Evolutionary conservation across 2,329 filamentous ascomycete species (phyloP).

Genomic region (Lecanosticta acicola): DNA sequence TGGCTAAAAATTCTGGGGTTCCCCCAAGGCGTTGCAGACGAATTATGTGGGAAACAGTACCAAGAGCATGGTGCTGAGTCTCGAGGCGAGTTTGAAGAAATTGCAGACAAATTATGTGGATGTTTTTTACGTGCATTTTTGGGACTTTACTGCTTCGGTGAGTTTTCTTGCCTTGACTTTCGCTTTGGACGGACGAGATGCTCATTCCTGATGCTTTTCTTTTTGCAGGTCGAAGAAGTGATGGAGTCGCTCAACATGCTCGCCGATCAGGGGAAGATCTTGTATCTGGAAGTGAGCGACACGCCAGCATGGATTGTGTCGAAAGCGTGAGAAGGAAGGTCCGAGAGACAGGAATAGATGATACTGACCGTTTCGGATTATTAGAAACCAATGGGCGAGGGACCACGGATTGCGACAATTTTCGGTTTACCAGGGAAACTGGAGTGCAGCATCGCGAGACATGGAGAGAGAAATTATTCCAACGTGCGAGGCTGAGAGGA

Average conservation of each 20-base stretch:
- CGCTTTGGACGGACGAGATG: neutral
- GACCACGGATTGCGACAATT: slow-evolving; percentile 64
- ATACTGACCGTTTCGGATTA: too few species aligned
- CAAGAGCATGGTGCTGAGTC: slow-evolving; percentile 55
- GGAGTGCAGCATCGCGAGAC: slow-evolving; percentile 42
- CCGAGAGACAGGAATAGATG: too few species aligned
- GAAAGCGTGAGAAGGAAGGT: slow-evolving; percentile 18
- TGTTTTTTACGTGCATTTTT: slow-evolving; percentile 38
- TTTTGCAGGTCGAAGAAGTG: slow-evolving; percentile 54
- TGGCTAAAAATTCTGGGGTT: slow-evolving; percentile 21
- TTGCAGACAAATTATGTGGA: slow-evolving; percentile 65
- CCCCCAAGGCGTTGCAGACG: slow-evolving; percentile 29
- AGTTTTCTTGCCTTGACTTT: too few species aligned
- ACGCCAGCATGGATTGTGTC: slow-evolving; percentile 57
- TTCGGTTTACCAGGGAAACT: slow-evolving; percentile 62
- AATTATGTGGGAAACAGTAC: slow-evolving; percentile 58
- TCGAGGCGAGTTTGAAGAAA: slow-evolving; percentile 38
- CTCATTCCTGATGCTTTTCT: neutral
- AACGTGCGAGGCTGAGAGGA: slow-evolving; percentile 58
- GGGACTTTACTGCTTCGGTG: slow-evolving; percentile 39
- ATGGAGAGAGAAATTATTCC: slow-evolving; percentile 51
- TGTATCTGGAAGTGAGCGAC: slow-evolving; percentile 61
- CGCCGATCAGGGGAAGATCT: slow-evolving; percentile 56
- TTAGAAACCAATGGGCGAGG: slow-evolving; percentile 58
- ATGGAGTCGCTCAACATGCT: slow-evolving; percentile 63